These are phyloP conservation scores for Rusavskia elegans DNA, from an alignment of 495 filamentous ascomycete species.

Conservation along the genomic window DNA sequence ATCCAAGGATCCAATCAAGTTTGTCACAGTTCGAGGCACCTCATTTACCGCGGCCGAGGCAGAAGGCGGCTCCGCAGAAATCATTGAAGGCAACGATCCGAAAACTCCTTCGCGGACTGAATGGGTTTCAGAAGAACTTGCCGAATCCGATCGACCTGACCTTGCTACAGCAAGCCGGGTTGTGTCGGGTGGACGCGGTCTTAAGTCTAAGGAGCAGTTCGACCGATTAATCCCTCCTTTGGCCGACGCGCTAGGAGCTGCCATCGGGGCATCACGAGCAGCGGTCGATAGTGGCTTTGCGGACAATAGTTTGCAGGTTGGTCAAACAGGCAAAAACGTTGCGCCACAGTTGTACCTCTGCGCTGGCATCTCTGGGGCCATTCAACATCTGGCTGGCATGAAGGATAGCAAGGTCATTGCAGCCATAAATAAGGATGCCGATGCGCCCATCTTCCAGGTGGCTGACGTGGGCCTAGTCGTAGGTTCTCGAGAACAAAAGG, in stretches of 20 bases:
- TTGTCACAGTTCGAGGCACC: constrained; percentile 84
- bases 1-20: constrained; percentile 68
- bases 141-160: constrained; percentile 90
- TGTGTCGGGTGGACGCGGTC: constrained; percentile 83
- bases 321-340: constrained; percentile 96
- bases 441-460: constrained; percentile 96
- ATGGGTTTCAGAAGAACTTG: constrained; percentile 88
- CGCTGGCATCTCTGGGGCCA: constrained; percentile 89
- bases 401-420: constrained; percentile 99
- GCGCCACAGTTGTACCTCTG: constrained; percentile 91
- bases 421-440: constrained; percentile 92
- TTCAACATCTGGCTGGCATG: constrained; percentile 98
- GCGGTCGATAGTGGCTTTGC: constrained; percentile 96
- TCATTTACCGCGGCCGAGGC: constrained; percentile 47
- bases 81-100: constrained; percentile 31
- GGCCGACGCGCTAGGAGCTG: constrained; percentile 80
- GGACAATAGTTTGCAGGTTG: constrained; percentile 97
- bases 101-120: constrained; percentile 56
- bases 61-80: constrained; percentile 32
- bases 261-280: constrained; percentile 84
- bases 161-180: constrained; percentile 75
- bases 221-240: constrained; percentile 81
- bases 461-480: constrained; percentile 69
- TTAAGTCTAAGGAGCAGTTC: constrained; percentile 96
- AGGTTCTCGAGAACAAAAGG: neutral